Evolutionary conservation across 73 alveolate species (phyloP).

Genomic region (Strombidium stylifer): DNA sequence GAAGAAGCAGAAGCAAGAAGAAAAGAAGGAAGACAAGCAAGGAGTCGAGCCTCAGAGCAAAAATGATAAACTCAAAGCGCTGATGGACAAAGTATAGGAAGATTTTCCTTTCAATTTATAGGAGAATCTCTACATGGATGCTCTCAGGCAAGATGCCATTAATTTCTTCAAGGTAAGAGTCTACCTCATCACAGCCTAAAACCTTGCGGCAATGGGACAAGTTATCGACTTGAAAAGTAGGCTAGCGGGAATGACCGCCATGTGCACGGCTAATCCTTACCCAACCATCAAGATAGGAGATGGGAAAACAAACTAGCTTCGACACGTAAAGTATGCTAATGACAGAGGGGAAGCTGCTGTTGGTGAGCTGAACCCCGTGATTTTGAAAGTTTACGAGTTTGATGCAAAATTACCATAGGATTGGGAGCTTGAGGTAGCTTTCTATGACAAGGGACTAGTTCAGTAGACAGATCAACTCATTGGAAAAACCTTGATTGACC

Average conservation of each 20-base stretch:
- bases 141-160: too few species aligned
- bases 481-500: conserved; percentile 91
- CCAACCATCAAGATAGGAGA: conserved; percentile 85
- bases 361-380: conserved; percentile 78
- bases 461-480: conserved; percentile 74
- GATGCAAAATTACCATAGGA: conserved; percentile 89
- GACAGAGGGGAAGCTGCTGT: conserved; percentile 66
- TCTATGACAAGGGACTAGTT: conserved; percentile 60
- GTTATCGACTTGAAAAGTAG: conserved; percentile 61
- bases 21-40: too few species aligned
- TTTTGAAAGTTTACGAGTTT: conserved; percentile 80
- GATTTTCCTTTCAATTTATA: too few species aligned
- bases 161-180: conserved; percentile 79
- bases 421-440: conserved; percentile 73
- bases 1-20: too few species aligned
- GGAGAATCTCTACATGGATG: too few species aligned
- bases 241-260: conserved; percentile 80
- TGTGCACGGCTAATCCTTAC: conserved; percentile 84
- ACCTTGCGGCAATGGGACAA: conserved; percentile 76
- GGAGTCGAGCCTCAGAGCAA: too few species aligned
- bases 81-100: too few species aligned
- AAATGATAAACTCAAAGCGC: too few species aligned
- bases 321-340: conserved; percentile 62
- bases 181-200: conserved; percentile 67
- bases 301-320: conserved; percentile 69